Conservation (phyloP, 75 land plant genomes). For the Larix kaempferi region DNA sequence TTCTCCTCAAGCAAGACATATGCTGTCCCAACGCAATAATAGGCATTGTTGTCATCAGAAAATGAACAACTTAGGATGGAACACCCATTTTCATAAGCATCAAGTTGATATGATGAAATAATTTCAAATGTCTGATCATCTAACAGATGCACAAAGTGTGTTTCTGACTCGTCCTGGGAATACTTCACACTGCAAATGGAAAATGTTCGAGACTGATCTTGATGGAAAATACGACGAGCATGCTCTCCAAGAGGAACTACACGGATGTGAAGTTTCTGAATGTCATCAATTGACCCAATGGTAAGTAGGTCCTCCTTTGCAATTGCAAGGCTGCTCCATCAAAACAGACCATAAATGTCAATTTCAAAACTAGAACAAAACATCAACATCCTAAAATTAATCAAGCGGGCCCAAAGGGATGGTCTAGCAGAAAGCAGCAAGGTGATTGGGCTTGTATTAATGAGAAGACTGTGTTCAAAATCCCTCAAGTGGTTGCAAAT, state of each 20-base stretch:
- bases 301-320: slow-evolving; percentile 99
- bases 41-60: slow-evolving; percentile 83
- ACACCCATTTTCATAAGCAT: slow-evolving; percentile 88
- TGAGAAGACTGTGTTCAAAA: no score
- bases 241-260: slow-evolving; percentile 95
- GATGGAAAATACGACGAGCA: slow-evolving; percentile 95
- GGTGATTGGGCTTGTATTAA: no score
- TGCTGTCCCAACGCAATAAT: slow-evolving; percentile 96
- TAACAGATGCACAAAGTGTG: slow-evolving; percentile 82
- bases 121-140: slow-evolving; percentile 98
- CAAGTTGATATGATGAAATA: slow-evolving; percentile 72
- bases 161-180: slow-evolving; percentile 83
- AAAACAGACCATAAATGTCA: no score
- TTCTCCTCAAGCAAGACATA: slow-evolving; percentile 96
- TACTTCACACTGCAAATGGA: slow-evolving; percentile 76
- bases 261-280: slow-evolving; percentile 98
- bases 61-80: slow-evolving; percentile 97
- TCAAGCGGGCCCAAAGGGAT: no score
- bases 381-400: no score
- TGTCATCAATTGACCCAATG: slow-evolving; percentile 99
- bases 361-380: no score
- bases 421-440: no score
- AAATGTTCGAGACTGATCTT: slow-evolving; percentile 92
- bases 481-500: no score
- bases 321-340: slow-evolving; percentile 82